phyloP scores from a whole-genome alignment of 441 rosid genomes.

The Populus hybrid region DNA sequence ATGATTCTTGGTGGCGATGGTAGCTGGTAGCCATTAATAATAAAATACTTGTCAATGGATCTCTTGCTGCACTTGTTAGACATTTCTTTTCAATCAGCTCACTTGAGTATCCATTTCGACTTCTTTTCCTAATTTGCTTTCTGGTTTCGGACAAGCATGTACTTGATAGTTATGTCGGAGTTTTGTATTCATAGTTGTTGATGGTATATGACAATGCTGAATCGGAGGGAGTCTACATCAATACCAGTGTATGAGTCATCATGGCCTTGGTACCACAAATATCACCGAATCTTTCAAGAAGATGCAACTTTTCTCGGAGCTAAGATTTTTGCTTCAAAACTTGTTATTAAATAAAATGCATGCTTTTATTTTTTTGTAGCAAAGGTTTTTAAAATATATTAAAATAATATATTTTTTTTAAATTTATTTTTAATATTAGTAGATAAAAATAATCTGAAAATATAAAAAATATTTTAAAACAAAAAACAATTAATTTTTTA shows the following conservation, averaged over 20 bases:
- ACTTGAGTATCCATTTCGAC: neutral
- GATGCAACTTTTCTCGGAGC: neutral
- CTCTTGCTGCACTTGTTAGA: neutral
- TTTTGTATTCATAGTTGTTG: neutral
- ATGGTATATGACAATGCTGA: neutral
- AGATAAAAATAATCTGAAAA: too few species aligned
- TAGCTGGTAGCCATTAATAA: neutral
- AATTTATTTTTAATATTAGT: too few species aligned
- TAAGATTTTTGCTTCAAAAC: neutral
- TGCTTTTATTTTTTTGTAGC: neutral
- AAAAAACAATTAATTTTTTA: too few species aligned
- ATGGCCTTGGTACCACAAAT: neutral
- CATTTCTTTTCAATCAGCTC: neutral
- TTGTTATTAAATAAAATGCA: neutral
- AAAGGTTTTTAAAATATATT: too few species aligned
- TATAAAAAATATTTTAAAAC: too few species aligned
- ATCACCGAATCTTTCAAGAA: neutral
- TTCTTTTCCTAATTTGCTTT: neutral
- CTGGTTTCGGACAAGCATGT: neutral
- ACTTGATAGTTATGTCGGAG: neutral
- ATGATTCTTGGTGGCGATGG: neutral
- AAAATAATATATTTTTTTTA: too few species aligned
- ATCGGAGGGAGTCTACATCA: neutral
- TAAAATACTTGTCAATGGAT: neutral
- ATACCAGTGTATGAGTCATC: neutral